Evolutionary conservation across 2,329 filamentous ascomycete genomes (phyloP).

Genomic region (Rutstroemia sp.): DNA sequence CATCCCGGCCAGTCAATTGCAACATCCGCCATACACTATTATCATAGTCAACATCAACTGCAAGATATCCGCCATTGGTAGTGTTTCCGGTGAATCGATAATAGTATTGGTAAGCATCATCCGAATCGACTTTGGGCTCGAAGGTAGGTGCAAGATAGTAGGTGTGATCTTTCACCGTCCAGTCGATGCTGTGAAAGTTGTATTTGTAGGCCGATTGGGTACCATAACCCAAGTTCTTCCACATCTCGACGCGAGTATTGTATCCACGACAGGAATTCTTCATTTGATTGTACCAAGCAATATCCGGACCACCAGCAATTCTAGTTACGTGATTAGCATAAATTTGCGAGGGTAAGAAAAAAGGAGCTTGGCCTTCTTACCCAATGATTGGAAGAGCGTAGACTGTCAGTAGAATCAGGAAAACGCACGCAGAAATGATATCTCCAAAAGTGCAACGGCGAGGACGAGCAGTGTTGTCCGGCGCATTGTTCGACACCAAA

Average conservation of each 20-base stretch:
- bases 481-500: no score
- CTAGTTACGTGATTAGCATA: background rate
- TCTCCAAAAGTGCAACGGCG: background rate
- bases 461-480: no score
- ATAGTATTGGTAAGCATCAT: slow-evolving; percentile 4
- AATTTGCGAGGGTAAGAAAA: background rate
- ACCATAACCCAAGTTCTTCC: background rate
- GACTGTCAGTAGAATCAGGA: background rate
- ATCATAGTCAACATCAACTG: slow-evolving; percentile 6
- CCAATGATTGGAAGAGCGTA: background rate
- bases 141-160: slow-evolving; percentile 3
- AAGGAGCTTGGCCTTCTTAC: slow-evolving; percentile 5
- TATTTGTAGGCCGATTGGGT: background rate
- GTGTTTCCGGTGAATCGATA: slow-evolving; percentile 4
- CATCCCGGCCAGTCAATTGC: background rate
- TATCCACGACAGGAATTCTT: slow-evolving; percentile 17
- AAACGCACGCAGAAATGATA: background rate
- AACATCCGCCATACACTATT: background rate
- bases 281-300: slow-evolving; percentile 17
- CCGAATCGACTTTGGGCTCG: background rate
- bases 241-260: slow-evolving; percentile 15
- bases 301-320: slow-evolving; percentile 1
- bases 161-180: background rate
- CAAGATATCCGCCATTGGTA: background rate
- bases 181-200: background rate